A percentile compares a stretch with the other conserved stretches of the same genome.
Evolutionary conservation across 768 basidiomycete species (phyloP).

Genomic region (Boletus sp.): DNA sequence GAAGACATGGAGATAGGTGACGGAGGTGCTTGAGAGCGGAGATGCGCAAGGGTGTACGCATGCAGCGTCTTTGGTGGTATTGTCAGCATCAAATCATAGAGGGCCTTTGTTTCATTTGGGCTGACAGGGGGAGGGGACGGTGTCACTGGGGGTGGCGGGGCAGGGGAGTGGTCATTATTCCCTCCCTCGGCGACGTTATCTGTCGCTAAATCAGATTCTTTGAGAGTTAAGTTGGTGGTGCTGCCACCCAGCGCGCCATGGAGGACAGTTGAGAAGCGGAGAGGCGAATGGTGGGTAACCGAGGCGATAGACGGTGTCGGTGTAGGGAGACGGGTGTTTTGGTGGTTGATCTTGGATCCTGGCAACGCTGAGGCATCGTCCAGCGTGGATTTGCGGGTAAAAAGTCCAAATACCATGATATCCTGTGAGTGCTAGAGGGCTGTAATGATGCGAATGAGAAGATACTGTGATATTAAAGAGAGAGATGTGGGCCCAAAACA

Average conservation of each 20-base stretch:
- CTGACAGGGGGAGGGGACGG: constrained; percentile 38
- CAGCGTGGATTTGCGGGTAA: constrained; percentile 34
- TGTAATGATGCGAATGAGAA: background rate
- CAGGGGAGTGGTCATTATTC: constrained; percentile 7
- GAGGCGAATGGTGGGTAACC: constrained; percentile 24
- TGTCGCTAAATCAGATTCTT: constrained; percentile 10
- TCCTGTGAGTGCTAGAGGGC: background rate
- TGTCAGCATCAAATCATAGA: constrained; percentile 52
- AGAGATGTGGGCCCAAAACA: background rate
- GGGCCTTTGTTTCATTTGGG: constrained; percentile 41
- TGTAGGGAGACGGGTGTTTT: constrained; percentile 44
- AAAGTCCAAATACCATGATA: constrained; percentile 43
- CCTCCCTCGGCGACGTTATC: constrained; percentile 8
- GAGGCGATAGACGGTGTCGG: constrained; percentile 50
- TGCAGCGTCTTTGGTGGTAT: constrained; percentile 70
- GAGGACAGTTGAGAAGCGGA: constrained; percentile 19
- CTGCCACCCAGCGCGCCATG: constrained; percentile 17
- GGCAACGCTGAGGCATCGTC: constrained; percentile 9
- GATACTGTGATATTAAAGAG: constrained; percentile 12
- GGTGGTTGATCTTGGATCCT: constrained; percentile 2
- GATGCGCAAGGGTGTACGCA: constrained; percentile 54
- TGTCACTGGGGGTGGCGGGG: constrained; percentile 29
- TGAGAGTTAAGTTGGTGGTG: constrained; percentile 22
- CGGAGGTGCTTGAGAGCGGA: constrained; percentile 28
- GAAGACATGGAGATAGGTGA: constrained; percentile 8